Base-by-base conservation (phyloP, 768 basidiomycete genomes). In the Phanerodontia chrysosporium region DNA sequence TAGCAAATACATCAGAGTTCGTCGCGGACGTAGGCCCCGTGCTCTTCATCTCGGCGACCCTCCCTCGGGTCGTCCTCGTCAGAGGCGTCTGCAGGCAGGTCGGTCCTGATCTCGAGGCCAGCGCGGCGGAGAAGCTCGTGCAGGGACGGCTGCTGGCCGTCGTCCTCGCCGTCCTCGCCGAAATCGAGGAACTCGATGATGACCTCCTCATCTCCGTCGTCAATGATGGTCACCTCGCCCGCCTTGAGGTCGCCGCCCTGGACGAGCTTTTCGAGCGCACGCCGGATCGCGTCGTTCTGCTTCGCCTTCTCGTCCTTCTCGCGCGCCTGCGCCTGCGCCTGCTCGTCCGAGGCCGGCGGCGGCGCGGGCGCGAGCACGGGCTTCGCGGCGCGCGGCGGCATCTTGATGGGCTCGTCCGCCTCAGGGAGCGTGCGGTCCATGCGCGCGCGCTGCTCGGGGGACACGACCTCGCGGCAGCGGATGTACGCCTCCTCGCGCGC, bases 391-490 rank as follows among this genome's bases (percentile, higher is more conserved):
- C 76, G 78, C 60, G 74, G 73, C n/a, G 80, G 72, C 45, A 77
- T 67, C 65, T 82, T 81, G 61, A 80, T 68, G 22, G 88, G 88
- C 61, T 80, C 75, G 64, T 87, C 83, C 22, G 79, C 73, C 59
- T 81, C 77, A 16, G 81, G 80, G 24, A 82, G 73, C 18, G 64
- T 42, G 45, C 56, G 62, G 59, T 73, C 72, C 7, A 65, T 67
- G 42, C 46, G 48, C 30, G 63, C 67, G 49, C 64, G 63, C 30
- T 63, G 69, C 14, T 62, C 58, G 18, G 66, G 51, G 53, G 61
- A 56, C 48, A 93, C 78, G 62, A 95, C 79, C 72, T 92, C 85
- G 49, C 92, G 86, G 72, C 92, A 95, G 58, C 84, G 85, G 66
- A 94, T 86, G 65, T 80, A 74, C 12, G 85, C 78, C 64, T 92